Conservation (phyloP, 768 basidiomycete species). For the Russula dissimulans region DNA sequence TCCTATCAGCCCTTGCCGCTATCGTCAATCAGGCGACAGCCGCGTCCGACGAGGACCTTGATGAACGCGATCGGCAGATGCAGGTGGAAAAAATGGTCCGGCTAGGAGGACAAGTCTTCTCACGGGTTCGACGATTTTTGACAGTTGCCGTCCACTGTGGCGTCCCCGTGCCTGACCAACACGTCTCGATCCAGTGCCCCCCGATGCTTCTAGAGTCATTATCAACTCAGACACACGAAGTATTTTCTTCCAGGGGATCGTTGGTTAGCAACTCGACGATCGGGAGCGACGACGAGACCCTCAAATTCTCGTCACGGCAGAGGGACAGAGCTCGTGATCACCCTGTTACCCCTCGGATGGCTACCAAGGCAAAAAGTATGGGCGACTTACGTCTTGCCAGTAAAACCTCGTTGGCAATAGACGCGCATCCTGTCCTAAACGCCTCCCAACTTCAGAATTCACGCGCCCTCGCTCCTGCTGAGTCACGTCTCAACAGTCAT, state of each 20-base stretch:
- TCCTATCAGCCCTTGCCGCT: constrained; percentile 70
- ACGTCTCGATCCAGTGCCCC: constrained; percentile 10
- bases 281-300: constrained; percentile 17
- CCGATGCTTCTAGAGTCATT: constrained; percentile 16
- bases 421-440: constrained; percentile 28
- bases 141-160: constrained; percentile 68
- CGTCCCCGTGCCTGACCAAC: constrained; percentile 44
- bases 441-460: background rate
- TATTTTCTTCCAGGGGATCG: background rate
- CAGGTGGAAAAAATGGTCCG: constrained; percentile 75
- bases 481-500: constrained; percentile 15
- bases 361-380: constrained; percentile 44
- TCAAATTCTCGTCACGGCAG: constrained; percentile 2
- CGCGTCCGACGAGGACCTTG: constrained; percentile 42
- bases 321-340: background rate
- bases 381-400: constrained; percentile 38
- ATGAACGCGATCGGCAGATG: constrained; percentile 39
- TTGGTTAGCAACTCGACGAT: background rate
- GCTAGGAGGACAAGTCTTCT: constrained; percentile 72
- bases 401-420: constrained; percentile 29
- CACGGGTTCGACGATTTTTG: constrained; percentile 71
- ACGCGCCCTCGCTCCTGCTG: constrained; percentile 9
- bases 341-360: constrained; percentile 23
- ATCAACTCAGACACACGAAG: constrained; percentile 13
- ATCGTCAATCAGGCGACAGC: constrained; percentile 75